Percentiles rank a stretch among this genome's conserved stretches.
Conservation (phyloP, 352 stramenopile genomes). For the Phytophthora chlamydospora region DNA sequence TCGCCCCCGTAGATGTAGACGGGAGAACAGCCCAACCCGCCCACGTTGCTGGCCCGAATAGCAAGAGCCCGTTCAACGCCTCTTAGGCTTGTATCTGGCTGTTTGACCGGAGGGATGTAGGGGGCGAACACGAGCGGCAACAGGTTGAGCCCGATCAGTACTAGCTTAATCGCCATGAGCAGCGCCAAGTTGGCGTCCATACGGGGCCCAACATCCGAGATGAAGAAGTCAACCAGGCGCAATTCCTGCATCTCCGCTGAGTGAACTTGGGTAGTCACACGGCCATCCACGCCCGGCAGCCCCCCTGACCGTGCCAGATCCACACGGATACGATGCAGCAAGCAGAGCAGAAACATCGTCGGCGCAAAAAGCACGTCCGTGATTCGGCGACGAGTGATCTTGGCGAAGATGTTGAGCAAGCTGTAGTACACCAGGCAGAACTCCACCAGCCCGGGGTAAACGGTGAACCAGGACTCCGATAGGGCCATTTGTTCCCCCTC, state of each 20-base stretch:
- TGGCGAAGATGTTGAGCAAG: conserved; percentile 50
- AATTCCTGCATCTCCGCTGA: conserved; percentile 39
- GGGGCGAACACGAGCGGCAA: conserved; percentile 39
- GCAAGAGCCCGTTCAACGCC: conserved; percentile 37
- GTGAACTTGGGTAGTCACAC: conserved; percentile 35
- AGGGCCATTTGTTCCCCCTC: conserved; percentile 52
- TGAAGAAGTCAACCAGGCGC: conserved; percentile 47
- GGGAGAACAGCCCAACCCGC: conserved; percentile 27
- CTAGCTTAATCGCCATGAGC: conserved; percentile 57
- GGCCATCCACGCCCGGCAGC: conserved; percentile 35
- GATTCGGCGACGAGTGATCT: conserved; percentile 40
- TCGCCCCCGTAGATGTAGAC: conserved; percentile 32
- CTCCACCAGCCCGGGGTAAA: conserved; percentile 52
- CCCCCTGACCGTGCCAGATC: conserved; percentile 18
- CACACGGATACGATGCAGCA: conserved; percentile 40
- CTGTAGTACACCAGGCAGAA: conserved; percentile 49
- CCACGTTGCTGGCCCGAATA: conserved; percentile 31
- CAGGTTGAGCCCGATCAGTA: conserved; percentile 41
- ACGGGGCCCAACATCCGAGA: conserved; percentile 26
- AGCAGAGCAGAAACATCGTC: conserved; percentile 41
- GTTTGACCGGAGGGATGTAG: conserved; percentile 32
- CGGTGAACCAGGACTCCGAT: conserved; percentile 52
- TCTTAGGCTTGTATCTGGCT: conserved; percentile 22
- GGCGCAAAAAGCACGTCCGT: conserved; percentile 45
- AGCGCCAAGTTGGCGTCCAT: conserved; percentile 41